Evolutionary conservation across 345 rosid genomes (phyloP).

Genomic region (Eucalyptus marginata): DNA sequence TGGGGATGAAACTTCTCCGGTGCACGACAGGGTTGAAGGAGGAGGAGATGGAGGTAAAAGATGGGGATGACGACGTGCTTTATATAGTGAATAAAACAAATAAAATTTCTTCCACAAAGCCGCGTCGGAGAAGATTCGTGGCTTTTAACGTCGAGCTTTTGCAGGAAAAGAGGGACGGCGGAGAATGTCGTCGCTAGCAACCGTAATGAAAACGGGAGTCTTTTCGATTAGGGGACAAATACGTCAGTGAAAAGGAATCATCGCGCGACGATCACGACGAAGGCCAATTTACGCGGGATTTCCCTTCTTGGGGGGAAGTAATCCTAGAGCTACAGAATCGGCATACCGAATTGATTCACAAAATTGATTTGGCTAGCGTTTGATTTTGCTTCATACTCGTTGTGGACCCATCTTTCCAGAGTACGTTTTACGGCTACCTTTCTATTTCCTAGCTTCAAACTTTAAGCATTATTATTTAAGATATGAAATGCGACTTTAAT

Average conservation of each 20-base stretch:
- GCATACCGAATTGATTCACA: background rate
- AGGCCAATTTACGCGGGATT: background rate
- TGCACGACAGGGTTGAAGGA: background rate
- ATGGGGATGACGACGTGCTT: background rate
- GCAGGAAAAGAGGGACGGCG: background rate
- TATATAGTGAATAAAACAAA: background rate
- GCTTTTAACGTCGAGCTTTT: background rate
- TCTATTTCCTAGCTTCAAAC: background rate
- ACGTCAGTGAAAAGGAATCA: background rate
- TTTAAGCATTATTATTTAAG: background rate
- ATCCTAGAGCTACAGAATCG: background rate
- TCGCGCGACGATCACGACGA: background rate
- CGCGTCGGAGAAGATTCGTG: background rate
- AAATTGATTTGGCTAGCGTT: background rate
- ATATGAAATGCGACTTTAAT: background rate
- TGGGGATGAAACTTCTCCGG: background rate
- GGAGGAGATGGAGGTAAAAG: background rate
- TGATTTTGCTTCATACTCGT: background rate
- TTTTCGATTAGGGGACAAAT: background rate
- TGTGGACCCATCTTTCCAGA: background rate
- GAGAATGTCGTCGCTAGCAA: background rate
- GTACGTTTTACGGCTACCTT: background rate
- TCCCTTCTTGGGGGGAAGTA: background rate
- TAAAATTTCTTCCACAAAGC: background rate
- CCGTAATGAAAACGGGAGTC: background rate